phyloP scores from a whole-genome alignment of 208 protist species.

The Crithidia thermophila region DNA sequence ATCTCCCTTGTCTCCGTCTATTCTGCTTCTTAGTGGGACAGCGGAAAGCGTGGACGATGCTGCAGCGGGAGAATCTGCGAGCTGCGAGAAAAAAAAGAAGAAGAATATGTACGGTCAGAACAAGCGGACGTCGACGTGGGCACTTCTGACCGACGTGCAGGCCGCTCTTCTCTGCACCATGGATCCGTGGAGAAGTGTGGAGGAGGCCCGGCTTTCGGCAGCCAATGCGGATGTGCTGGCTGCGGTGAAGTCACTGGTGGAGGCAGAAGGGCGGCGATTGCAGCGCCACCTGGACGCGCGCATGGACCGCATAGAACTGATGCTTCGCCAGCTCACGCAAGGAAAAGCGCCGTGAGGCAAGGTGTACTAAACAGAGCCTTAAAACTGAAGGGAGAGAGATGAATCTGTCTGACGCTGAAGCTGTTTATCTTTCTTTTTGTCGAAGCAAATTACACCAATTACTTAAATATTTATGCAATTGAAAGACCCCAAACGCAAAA shows the following conservation, averaged over 20 bases:
- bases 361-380: neutral
- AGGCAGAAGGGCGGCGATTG: slow-evolving; percentile 19
- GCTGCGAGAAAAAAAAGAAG: neutral
- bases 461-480: too few species aligned
- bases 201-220: neutral
- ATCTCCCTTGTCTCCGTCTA: neutral
- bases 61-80: too few species aligned
- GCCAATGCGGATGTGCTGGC: slow-evolving; percentile 1
- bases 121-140: neutral
- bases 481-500: too few species aligned
- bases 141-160: neutral
- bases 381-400: neutral
- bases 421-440: too few species aligned
- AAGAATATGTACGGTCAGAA: slow-evolving; percentile 10
- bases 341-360: neutral
- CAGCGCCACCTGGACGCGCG: slow-evolving; percentile 22
- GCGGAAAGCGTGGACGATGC: neutral
- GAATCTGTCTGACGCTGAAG: too few species aligned
- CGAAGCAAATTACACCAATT: too few species aligned
- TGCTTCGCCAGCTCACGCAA: slow-evolving; percentile 4
- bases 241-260: slow-evolving; percentile 5
- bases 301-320: slow-evolving; percentile 19
- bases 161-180: slow-evolving; percentile 6
- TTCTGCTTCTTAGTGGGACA: slow-evolving; percentile 16
- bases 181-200: slow-evolving; percentile 2